phyloP scores from a whole-genome alignment of 1,284 basidiomycete species.

The Moniliella sp. region DNA sequence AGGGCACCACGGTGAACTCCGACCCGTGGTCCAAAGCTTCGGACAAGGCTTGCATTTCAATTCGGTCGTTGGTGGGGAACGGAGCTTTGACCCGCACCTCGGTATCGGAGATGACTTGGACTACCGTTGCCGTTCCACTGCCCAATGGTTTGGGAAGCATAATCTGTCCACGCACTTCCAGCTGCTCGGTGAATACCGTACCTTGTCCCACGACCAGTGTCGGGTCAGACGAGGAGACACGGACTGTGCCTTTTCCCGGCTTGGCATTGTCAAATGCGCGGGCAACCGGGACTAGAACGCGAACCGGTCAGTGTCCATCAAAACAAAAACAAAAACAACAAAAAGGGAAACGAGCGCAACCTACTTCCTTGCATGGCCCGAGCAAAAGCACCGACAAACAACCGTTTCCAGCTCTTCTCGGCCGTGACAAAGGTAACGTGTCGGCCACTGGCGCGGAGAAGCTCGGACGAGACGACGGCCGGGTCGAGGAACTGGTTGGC shows the following conservation, averaged over 20 bases:
- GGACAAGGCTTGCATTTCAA: constrained; percentile 4
- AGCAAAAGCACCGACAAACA: constrained; percentile 48
- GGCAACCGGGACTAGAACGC: constrained; percentile 48
- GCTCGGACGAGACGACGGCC: constrained; percentile 64
- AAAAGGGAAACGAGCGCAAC: no score
- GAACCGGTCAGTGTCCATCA: no score
- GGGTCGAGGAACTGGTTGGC: constrained; percentile 98
- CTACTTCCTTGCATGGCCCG: no score
- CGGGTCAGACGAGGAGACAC: constrained; percentile 44
- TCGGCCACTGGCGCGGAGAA: constrained; percentile 56
- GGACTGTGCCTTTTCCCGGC: constrained; percentile 53
- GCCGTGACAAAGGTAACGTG: constrained; percentile 74
- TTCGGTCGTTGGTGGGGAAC: no score
- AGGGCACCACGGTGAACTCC: constrained; percentile 26
- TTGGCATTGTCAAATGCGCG: constrained; percentile 75
- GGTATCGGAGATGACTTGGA: constrained; percentile 72
- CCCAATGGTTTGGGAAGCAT: constrained; percentile 64
- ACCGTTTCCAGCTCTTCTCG: constrained; percentile 68
- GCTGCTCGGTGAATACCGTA: constrained; percentile 60
- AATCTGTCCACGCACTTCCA: constrained; percentile 60
- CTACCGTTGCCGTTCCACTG: constrained; percentile 59
- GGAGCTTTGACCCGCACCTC: constrained; percentile 51
- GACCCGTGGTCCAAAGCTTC: constrained; percentile 9
- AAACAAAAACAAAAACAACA: no score
- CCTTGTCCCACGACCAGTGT: constrained; percentile 51